These are phyloP conservation scores for Diaporthe citriasiana DNA, from an alignment of 2,329 filamentous ascomycete genomes.

Conservation along the genomic window DNA sequence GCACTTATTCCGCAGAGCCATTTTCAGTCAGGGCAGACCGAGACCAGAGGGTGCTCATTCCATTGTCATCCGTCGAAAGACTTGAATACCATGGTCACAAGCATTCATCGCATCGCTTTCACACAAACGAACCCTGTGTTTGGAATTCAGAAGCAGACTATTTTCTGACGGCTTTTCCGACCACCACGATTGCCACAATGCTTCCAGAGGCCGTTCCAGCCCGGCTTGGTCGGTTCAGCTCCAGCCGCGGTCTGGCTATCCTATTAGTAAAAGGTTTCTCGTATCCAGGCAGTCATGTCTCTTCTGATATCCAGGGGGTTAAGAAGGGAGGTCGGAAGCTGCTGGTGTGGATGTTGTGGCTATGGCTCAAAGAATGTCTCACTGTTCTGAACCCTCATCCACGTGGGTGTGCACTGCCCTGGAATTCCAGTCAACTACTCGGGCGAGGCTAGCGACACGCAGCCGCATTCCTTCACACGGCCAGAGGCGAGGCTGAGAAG, in stretches of 20 bases:
- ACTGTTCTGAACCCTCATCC: neutral
- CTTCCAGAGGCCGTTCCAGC: neutral
- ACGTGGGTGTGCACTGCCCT: conserved; percentile 22
- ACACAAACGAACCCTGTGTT: neutral
- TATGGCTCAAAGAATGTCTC: conserved; percentile 36
- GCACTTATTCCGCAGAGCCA: neutral
- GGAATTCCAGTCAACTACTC: conserved; percentile 31
- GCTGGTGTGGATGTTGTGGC: neutral
- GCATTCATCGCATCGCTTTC: neutral
- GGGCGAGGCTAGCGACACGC: conserved; percentile 37
- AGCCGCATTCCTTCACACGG: conserved; percentile 33
- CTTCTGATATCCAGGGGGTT: conserved; percentile 31
- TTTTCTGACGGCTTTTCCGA: neutral
- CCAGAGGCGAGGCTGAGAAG: conserved; percentile 34
- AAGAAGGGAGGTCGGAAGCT: conserved; percentile 32
- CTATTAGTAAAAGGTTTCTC: neutral
- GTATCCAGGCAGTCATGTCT: conserved; percentile 21
- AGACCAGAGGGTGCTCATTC: neutral
- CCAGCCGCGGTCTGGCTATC: conserved; percentile 18
- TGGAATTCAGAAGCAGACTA: conserved; percentile 10
- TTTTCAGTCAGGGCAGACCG: neutral
- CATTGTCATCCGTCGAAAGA: neutral
- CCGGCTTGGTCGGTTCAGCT: neutral
- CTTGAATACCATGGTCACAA: neutral
- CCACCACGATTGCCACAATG: neutral